Base-by-base conservation (phyloP, 2,329 filamentous ascomycete genomes). In the Sarocladium oryzae region DNA sequence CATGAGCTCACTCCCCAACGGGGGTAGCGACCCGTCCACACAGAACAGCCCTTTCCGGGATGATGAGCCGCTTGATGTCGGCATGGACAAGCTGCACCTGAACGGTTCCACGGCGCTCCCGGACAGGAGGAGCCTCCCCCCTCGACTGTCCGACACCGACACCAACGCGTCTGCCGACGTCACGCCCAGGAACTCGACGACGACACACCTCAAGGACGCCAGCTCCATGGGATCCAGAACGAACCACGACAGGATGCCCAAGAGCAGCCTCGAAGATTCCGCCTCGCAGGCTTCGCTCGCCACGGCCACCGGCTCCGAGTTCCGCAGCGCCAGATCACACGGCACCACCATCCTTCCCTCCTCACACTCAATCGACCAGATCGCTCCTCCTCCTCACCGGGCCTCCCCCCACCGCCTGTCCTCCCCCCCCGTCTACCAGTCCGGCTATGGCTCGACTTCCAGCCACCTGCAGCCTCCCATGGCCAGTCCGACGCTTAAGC, bases 1-100 rank as follows among this genome's bases (percentile, higher is more conserved):
- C 67, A 78, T 84, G 69, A 79, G 73, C 65, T 76, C 79, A 33
- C 61, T 81, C 61, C 75, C 77, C 58, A 83, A 84, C 63, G 79
- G 76, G 56, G 74, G 72, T 58, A 70, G 73, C 52, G 61, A 63
- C 55, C 65, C 66, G 52, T 49, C 36, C 50, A 55, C 26, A 18
- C 48, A 43, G 15, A 50, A 49, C 24, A 37, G 46, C 24, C 18
- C 40, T 6, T 26, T 18, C n/a, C 50, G 55, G 36, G 59, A 57
- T 52, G 55, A 54, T 60, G 67, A 52, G 49, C n/a, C n/a, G n/a
- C 62, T 64, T 60, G 57, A 64, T 50, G 51, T 57, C 40, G 35
- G 53, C 49, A 54, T 50, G 53, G 54, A 61, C 45, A 60, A 61
- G 48, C 51, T 53, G 26, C 53, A 56, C 48, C 35, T 57, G 46